Base-by-base conservation (phyloP, 768 basidiomycete genomes). In the Gelatoporia subvermispora region DNA sequence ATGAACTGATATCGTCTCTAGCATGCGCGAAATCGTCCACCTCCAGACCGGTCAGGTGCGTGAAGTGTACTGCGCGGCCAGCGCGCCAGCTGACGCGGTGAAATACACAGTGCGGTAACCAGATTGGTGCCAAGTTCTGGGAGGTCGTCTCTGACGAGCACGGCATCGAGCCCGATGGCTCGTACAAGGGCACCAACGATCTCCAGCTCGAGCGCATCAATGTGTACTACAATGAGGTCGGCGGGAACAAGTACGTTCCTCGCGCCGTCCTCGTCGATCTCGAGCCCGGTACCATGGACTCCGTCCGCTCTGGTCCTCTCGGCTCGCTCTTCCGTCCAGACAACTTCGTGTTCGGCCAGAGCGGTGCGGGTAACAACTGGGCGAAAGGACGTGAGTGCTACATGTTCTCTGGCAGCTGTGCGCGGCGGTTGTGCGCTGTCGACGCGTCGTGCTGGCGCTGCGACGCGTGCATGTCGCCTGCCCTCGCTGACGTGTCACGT, bases 21-120 rank as follows among this genome's bases (percentile, higher is more conserved):
- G 89, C 78, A 93, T 92, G 90, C 90, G 94, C 78, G 94, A 98
- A 85, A 97, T 98, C 73, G 94, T 98, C 68, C 95, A 98, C 75
- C 84, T 98, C 65, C 95, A 98, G 72, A 97, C 95, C 56, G 95
- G 95, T 75, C 95, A 96, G 83, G 92, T 92, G 63, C 60, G 75
- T 66, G 44, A 43, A 31, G 47, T 38, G 31, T 24, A 28, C 41
- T 52, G 47, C 31, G 28, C 28, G 28, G 7, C 5, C n/a, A 13
- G 49, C 18, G 28, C 46, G 22, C 22, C 37, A 38, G 51, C 60
- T 53, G 60, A 67, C 59, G 60, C 59, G 48, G 55, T 58, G 49
- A 57, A 62, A 64, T 54, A 53, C 59, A 36, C 59, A 85, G 91
- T 98, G 95, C 69, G 95, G 95, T 80, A 98, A 98, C 89, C 94